Base-by-base conservation (phyloP, 2,329 filamentous ascomycete genomes). In the Elsinoe ampelina region DNA sequence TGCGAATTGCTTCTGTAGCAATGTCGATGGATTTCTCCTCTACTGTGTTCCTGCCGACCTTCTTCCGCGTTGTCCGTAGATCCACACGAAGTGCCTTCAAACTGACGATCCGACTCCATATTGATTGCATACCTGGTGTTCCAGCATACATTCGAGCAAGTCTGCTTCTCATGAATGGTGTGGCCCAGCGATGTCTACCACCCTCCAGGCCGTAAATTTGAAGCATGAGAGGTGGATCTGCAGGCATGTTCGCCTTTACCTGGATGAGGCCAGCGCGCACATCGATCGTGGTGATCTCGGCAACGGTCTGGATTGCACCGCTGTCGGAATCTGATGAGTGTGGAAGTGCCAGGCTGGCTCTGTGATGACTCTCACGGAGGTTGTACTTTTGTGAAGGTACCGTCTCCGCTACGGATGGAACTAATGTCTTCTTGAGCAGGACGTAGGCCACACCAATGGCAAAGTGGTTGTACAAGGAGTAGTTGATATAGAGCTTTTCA, bases 401-500 rank as follows among this genome's bases (percentile, higher is more conserved):
- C 10, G 47, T 41, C 26, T 38, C 38, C n/a, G 45, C 35, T 17
- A 51, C 22, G 7, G 47, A 43, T 17, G 45, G 56, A 51, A 68
- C 65, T 55, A 77, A 75, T 0, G 75, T 76, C 43, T 70, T 70
- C 47, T 66, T 69, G 20, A 98, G 70, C 2, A 95, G 88, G 67
- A 84, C 84, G 20, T 80, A 75, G 7, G 92, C 93, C 59, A 97
- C 83, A 1, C 89, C 87, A 22, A 95, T 79, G 0, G 91, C 86
- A 67, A 96, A 98, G 67, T 95, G 91, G 2, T 91, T 85, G 69
- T 95, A 95, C 0, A 98, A 79, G 0, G 95, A 98, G 67, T 97
- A 97, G 52, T 95, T 86, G 6, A 95, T 66, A 59, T 88, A 82
- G 1, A 98, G 73, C 5, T 87, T 89, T 62, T 86, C 86, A 17